These are phyloP conservation scores for Carallia pectinifolia DNA, from an alignment of 345 rosid species.

Conservation along the genomic window DNA sequence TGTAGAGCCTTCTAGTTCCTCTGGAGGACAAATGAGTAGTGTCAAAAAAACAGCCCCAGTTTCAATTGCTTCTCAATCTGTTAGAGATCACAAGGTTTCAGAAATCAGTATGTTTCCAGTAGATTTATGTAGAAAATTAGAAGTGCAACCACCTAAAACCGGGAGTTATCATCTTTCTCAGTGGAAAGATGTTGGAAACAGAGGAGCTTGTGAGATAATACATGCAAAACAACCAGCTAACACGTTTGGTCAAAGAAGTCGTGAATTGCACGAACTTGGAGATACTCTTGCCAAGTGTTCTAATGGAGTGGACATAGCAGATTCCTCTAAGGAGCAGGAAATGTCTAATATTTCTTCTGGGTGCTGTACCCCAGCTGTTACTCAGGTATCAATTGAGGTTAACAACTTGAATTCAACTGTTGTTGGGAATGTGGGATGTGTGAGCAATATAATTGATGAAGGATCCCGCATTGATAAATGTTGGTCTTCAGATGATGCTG, in stretches of 20 bases:
- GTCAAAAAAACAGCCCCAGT: conserved; percentile 15
- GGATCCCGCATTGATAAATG: conserved; percentile 48
- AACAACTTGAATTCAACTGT: conserved; percentile 33
- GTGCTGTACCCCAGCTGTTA: conserved; percentile 40
- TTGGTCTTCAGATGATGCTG: conserved; percentile 48
- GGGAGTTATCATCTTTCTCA: conserved; percentile 24
- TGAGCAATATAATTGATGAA: conserved; percentile 41
- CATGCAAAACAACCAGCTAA: conserved; percentile 15
- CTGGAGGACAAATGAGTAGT: conserved; percentile 14
- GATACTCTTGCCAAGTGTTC: conserved; percentile 21
- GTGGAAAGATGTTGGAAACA: conserved; percentile 50
- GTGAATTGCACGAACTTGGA: conserved; percentile 19
- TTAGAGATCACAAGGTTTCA: conserved; percentile 15
- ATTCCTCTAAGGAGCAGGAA: conserved; percentile 33
- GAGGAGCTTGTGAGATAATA: conserved; percentile 20
- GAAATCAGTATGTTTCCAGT: conserved; percentile 21
- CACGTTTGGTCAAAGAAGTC: conserved; percentile 19
- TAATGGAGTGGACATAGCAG: conserved; percentile 17
- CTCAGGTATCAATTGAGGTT: conserved; percentile 38
- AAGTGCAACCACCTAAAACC: conserved; percentile 16
- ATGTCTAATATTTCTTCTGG: conserved; percentile 47
- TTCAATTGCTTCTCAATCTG: conserved; percentile 26
- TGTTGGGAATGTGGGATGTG: conserved; percentile 25
- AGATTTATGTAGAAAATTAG: conserved; percentile 17
- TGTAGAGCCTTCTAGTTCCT: conserved; percentile 19